Evolutionary conservation across 148 eudicot genomes (phyloP).

Genomic region (Salicornia ramosissima): DNA sequence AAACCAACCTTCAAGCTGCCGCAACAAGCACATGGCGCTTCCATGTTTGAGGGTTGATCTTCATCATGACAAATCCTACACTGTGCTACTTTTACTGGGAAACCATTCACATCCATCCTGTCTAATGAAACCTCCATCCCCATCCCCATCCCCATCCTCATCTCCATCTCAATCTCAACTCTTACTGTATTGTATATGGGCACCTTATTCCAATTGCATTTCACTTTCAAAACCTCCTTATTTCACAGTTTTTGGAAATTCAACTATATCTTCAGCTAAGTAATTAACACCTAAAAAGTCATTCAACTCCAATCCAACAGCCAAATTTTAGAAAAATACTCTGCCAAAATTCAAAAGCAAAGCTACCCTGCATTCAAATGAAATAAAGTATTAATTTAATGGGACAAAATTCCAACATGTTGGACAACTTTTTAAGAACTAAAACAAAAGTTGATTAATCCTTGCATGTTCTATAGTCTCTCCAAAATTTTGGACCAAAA

Average conservation of each 20-base stretch:
- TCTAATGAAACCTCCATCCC: conserved; percentile 26
- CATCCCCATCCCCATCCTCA: conserved; percentile 11
- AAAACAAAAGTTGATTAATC: neutral
- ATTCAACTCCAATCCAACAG: neutral
- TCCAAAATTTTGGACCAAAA: neutral
- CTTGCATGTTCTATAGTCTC: neutral
- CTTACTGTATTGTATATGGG: neutral
- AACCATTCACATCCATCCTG: conserved; percentile 43
- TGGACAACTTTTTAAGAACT: neutral
- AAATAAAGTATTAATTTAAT: neutral
- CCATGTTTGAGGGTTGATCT: conserved; percentile 70
- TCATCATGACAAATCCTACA: conserved; percentile 92
- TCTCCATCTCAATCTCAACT: conserved; percentile 18
- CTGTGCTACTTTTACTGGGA: conserved; percentile 38
- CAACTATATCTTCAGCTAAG: neutral
- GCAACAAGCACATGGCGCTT: conserved; percentile 75
- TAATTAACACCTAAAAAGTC: neutral
- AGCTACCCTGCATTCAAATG: conserved; percentile 5
- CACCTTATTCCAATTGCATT: conserved; percentile 22
- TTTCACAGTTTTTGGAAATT: neutral
- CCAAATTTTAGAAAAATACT: conserved; percentile 2
- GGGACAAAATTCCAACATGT: neutral
- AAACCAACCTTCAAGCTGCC: conserved; percentile 77
- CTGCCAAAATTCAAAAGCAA: conserved; percentile 7
- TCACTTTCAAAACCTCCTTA: conserved; percentile 21